Evolutionary conservation across 1,284 basidiomycete genomes (phyloP), one percentile per base, ranked within the genome.

Genomic region (Kwoniella shivajii): DNA sequence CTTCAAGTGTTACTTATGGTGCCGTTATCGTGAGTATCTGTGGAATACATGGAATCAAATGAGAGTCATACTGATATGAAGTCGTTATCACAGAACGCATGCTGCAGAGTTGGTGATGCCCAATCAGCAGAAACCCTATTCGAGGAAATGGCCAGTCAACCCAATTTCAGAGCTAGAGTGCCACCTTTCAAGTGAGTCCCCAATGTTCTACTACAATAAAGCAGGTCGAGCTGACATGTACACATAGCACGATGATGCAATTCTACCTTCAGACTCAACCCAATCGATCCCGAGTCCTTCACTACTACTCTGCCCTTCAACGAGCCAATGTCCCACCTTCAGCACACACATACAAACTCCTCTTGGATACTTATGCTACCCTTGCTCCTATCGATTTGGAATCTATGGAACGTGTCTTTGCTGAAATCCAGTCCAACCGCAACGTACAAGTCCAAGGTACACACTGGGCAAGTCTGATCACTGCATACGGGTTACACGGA

Each of bases 171-270:
- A 78, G 87, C 94, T 7, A 84, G 93, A 6, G 87, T 96, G 1
- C 95, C 96, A 22, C 95, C 95, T 5, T 84, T 80, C 80, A 84
- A 84, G 74, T 76, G 57, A 69, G 75, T 68, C n/a, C n/a, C n/a
- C 3, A 22, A 2, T 18, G 14, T 26, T 9, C 22, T 42, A 6
- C 24, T 27, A 3, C 11, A n/a, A 20, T 22, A 11, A 38, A 13
- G 7, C 3, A 22, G 41, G 10, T 26, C 29, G 14, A 22, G 37
- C 54, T 63, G 47, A 55, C 50, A 26, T 34, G 10, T 26, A 72
- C 72, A 18, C 92, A 86, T 82, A 99, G 97, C 80, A 97, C 90
- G 36, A 97, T 99, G 94, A 97, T 99, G 84, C 96, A 99, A 78
- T 84, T 95, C 72, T 96, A 92, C 79, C 88, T 90, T 46, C 86